Base-by-base conservation (phyloP, 768 basidiomycete species). In the Coprinopsis marcescibilis region DNA sequence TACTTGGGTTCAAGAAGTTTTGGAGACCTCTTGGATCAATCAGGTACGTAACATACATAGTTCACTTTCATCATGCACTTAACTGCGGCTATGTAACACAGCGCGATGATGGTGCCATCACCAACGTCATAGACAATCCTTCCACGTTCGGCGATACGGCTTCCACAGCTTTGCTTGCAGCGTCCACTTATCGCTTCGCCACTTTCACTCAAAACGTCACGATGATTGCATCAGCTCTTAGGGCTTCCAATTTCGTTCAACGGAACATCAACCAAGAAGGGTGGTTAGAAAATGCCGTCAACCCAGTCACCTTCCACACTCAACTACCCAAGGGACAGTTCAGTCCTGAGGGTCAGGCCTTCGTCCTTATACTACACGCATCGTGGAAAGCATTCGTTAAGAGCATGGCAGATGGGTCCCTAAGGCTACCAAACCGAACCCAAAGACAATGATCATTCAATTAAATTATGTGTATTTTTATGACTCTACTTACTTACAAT, bases 291-390 rank as follows among this genome's bases (percentile, higher is more conserved):
- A 60, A 66, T 37, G 60, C 72, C 23, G 75, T 77, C 21, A 64
- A 82, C 52, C 81, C 80, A 1, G 60, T 71, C 38, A 69, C 72
- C 1, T 81, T 78, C 63, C 54, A 65, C 46, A 59, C 65, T 3
- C 66, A 66, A 15, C 64, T 63, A 6, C 30, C 52, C 3, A 55
- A 61, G 19, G 68, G 70, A 3, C 48, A 55, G 7, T 59, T 71
- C 40, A 76, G 73, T 53, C 77, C 81, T 4, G 81, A 83, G 58
- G 78, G 73, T 1, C 77, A 83, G 59, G 71, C 77, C 2, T 83
- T 84, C 55, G 73, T 80, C 20, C 57, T 81, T 6, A 57, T 80
- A 29, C 63, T 82, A 49, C 65, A 78, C 34, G 59, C 80, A 4
- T 76, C 76, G 4, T 60, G 59, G 55, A 46, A 50, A 25, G 52